Percentiles rank a stretch among this genome's conserved stretches.
These are phyloP conservation scores for Sparassis latifolia DNA, from an alignment of 1,284 basidiomycete species.

Conservation along the genomic window DNA sequence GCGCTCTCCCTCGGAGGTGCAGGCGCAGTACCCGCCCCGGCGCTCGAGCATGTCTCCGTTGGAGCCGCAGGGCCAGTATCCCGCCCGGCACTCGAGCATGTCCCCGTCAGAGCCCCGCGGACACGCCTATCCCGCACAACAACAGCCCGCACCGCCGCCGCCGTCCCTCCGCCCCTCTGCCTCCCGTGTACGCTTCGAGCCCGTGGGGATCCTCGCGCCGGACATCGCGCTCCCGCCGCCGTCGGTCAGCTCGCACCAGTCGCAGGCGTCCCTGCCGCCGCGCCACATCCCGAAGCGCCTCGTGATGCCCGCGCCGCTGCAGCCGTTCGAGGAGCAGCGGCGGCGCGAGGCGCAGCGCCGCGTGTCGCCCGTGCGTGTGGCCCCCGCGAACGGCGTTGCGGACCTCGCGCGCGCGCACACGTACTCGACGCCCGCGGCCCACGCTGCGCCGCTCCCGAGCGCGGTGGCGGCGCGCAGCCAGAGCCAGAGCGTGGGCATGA, in stretches of 20 bases:
- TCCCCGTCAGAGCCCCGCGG: no score
- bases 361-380: slow-evolving; percentile 1
- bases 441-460: neutral
- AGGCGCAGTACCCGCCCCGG: no score
- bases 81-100: no score
- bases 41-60: no score
- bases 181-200: neutral
- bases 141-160: no score
- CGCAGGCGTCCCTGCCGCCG: slow-evolving; percentile 20
- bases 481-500: neutral
- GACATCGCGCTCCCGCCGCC: slow-evolving; percentile 24
- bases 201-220: slow-evolving; percentile 11
- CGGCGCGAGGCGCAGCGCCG: neutral
- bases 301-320: slow-evolving; percentile 60
- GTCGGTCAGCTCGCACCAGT: slow-evolving; percentile 6
- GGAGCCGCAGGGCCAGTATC: no score
- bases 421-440: neutral
- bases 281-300: slow-evolving; percentile 52
- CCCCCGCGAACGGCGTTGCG: neutral
- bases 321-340: slow-evolving; percentile 14
- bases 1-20: no score
- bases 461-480: neutral
- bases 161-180: no score
- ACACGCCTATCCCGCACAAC: no score
- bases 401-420: neutral